These are phyloP conservation scores for Mortierella sp. DNA, from an alignment of 371 early-diverging fungal genomes.

Conservation along the genomic window DNA sequence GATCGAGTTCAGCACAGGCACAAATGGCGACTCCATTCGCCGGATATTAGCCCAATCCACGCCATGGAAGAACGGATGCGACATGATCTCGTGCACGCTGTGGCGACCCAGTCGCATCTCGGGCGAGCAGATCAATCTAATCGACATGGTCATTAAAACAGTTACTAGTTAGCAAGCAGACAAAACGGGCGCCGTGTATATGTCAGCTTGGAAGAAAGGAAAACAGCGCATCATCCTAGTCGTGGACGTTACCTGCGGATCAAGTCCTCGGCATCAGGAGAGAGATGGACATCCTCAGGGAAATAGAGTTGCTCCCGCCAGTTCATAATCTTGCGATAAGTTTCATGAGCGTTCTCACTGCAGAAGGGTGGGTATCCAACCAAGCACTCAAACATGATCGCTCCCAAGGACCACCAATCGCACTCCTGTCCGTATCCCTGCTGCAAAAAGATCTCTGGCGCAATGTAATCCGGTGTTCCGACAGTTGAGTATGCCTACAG, in stretches of 20 bases:
- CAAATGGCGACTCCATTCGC: slow-evolving; percentile 89
- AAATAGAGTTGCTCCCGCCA: slow-evolving; percentile 93
- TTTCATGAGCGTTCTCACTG: slow-evolving; percentile 95
- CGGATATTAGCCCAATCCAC: slow-evolving; percentile 95
- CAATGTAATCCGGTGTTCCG: slow-evolving; percentile 99
- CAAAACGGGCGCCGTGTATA: no score
- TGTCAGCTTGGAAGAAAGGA: no score
- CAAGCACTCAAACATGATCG: slow-evolving; percentile 99
- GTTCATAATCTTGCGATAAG: slow-evolving; percentile 97
- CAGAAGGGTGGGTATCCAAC: slow-evolving; percentile 99
- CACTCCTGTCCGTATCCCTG: slow-evolving; percentile 97
- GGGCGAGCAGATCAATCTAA: slow-evolving; percentile 88
- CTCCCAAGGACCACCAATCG: slow-evolving; percentile 99
- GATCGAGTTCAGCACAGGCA: slow-evolving; percentile 94
- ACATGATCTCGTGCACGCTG: slow-evolving; percentile 89
- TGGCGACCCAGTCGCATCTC: slow-evolving; percentile 85
- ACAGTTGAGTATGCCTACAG: slow-evolving; percentile 89
- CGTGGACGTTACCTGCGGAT: slow-evolving; percentile 68
- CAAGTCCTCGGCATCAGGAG: slow-evolving; percentile 92
- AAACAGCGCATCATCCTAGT: background rate
- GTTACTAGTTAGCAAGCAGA: background rate
- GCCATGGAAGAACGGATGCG: slow-evolving; percentile 96
- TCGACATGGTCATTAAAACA: background rate
- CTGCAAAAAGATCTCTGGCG: slow-evolving; percentile 95
- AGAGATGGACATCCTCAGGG: slow-evolving; percentile 94